Evolutionary conservation across 805 yeast genomes (phyloP).

Genomic region (Ogataea wickerhamii): DNA sequence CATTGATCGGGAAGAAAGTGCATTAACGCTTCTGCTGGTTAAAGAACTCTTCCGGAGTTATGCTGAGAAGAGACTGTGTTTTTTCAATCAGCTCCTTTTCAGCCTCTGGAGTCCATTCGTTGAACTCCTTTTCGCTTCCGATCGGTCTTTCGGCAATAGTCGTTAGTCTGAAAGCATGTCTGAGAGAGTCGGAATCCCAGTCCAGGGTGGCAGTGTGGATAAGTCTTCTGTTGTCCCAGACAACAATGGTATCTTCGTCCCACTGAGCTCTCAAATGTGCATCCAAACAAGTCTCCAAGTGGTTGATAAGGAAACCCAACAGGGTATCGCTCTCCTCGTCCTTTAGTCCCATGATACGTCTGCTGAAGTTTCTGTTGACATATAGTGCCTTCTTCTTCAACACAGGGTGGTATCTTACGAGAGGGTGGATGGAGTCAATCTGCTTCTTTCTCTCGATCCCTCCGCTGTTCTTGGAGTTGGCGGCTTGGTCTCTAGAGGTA

Average conservation of each 20-base stretch:
- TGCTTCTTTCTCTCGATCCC: constrained; percentile 64
- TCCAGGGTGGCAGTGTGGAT: constrained; percentile 68
- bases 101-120: constrained; percentile 31
- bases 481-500: constrained; percentile 69
- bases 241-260: constrained; percentile 66
- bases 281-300: constrained; percentile 51
- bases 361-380: constrained; percentile 58
- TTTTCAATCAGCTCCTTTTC: constrained; percentile 19
- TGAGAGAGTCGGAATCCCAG: constrained; percentile 61
- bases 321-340: constrained; percentile 65
- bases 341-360: constrained; percentile 68
- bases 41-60: constrained; percentile 15
- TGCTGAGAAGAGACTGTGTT: constrained; percentile 14
- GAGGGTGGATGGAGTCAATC: constrained; percentile 62
- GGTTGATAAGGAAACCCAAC: constrained; percentile 52
- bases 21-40: no score
- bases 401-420: constrained; percentile 71
- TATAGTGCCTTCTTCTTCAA: constrained; percentile 57
- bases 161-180: constrained; percentile 74
- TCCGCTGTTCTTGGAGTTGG: constrained; percentile 49
- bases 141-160: constrained; percentile 70
- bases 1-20: no score
- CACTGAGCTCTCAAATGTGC: constrained; percentile 67
- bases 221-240: constrained; percentile 78
- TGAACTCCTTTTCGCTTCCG: constrained; percentile 29